Base-by-base conservation (phyloP, 495 filamentous ascomycete genomes). In the Aspergillus nanangensis region DNA sequence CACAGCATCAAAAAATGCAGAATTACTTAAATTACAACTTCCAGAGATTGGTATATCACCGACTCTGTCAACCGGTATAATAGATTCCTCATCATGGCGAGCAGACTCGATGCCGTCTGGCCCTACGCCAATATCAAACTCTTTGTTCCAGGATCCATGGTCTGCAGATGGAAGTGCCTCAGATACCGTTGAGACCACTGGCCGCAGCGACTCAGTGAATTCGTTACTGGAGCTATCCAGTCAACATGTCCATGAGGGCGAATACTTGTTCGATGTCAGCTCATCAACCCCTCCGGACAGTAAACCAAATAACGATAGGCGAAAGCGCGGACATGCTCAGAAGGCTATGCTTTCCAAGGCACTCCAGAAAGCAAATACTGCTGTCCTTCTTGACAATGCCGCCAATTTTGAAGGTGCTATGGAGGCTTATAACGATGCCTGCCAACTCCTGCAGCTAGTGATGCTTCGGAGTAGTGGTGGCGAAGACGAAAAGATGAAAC, bases 331-430 rank as follows among this genome's bases (percentile, higher is more conserved):
- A 45, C 75, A 64, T 43, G 89, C 87, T 1, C 87, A 95, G 57
- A 96, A 94, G 66, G 82, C 82, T 18, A 96, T 96, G 87, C 74
- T 98, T 14, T 93, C 90, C 3, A 90, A 86, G 58, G 93, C 93
- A 5, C 69, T 98, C 33, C 83, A 94, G 55, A 96, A 96, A 65
- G 93, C 93, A 29, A 95, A 96, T 54, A 93, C 88, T 18, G 93
- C 93, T 7, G 93, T 98, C 13, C 76, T 94, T 44, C 79, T 97
- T 23, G 93, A 98, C 63, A 94, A 95, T 71, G 90, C 88, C 3
- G 86, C 91, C 55, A 95, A 96, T 61, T 86, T 91, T 52, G 89
- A 93, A 61, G 90, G 90, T 19, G 93, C 93, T 22, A 85, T 93
- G 70, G 80, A 88, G 55, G 90, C 93, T 19, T 98, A 98, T 59